Conservation (phyloP, 306 rosid genomes). For the Fragaria iinumae region DNA sequence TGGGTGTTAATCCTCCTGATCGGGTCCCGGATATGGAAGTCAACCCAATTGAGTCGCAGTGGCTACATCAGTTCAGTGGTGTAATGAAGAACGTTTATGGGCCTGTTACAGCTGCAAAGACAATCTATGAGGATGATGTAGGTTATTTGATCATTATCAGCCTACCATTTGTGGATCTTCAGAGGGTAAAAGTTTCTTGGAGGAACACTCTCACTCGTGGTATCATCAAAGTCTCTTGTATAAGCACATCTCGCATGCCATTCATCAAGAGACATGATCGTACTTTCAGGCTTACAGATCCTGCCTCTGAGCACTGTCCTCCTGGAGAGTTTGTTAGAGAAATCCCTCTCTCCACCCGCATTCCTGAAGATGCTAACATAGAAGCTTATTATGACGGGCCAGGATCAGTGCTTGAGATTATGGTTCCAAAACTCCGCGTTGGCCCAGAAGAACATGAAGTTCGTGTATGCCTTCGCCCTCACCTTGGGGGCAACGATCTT, state of each 20-base stretch:
- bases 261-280: constrained; percentile 74
- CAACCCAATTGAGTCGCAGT: constrained; percentile 48
- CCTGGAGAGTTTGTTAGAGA: constrained; percentile 92
- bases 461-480: constrained; percentile 90
- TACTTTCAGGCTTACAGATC: constrained; percentile 81
- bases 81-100: constrained; percentile 78
- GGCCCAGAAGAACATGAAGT: constrained; percentile 96
- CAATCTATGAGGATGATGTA: constrained; percentile 80
- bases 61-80: constrained; percentile 78
- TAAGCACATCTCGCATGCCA: constrained; percentile 74
- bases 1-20: constrained; percentile 74
- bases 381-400: constrained; percentile 95
- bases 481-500: constrained; percentile 77
- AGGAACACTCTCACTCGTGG: constrained; percentile 81
- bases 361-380: constrained; percentile 87
- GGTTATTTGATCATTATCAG: constrained; percentile 81
- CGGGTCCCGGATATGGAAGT: constrained; percentile 54
- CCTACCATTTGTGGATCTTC: constrained; percentile 84
- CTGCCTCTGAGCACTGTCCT: constrained; percentile 86
- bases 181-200: constrained; percentile 89
- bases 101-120: constrained; percentile 90
- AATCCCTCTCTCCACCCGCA: constrained; percentile 74
- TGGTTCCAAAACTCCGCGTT: constrained; percentile 78
- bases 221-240: constrained; percentile 86
- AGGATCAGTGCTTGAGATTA: constrained; percentile 83